These are phyloP conservation scores for Gonium pectorale DNA, from an alignment of 139 green algal genomes.

Conservation along the genomic window DNA sequence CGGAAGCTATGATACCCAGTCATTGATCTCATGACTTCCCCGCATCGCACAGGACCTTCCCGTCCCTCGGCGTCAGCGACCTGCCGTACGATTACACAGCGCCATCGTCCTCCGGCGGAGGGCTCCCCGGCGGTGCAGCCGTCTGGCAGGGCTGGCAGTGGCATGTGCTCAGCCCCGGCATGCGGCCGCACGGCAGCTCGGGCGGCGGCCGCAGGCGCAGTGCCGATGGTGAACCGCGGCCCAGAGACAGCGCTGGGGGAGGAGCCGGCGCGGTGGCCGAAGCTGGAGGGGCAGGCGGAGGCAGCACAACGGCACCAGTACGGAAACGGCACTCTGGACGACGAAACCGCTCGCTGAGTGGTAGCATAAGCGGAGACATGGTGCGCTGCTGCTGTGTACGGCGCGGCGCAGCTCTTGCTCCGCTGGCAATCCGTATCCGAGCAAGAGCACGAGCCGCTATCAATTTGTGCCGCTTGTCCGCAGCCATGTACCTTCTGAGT, in stretches of 20 bases:
- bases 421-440: too few species aligned
- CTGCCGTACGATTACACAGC: background rate
- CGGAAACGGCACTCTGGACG: background rate
- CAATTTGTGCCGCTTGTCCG: too few species aligned
- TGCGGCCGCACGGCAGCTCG: too few species aligned
- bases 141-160: conserved; percentile 6
- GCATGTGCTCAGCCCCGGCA: background rate
- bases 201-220: background rate
- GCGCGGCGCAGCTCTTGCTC: too few species aligned
- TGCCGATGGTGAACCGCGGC: background rate
- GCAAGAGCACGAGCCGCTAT: too few species aligned
- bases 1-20: too few species aligned
- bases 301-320: background rate
- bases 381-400: too few species aligned
- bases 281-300: background rate
- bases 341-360: background rate
- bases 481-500: too few species aligned
- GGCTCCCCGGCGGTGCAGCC: background rate
- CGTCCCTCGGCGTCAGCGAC: conserved; percentile 12
- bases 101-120: too few species aligned
- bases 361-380: conserved; percentile 17
- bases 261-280: background rate
- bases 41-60: conserved; percentile 12
- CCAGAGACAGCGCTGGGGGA: background rate
- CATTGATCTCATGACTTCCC: too few species aligned